Evolutionary conservation across 768 basidiomycete genomes (phyloP).

Genomic region (Aureoboletus auriporus): DNA sequence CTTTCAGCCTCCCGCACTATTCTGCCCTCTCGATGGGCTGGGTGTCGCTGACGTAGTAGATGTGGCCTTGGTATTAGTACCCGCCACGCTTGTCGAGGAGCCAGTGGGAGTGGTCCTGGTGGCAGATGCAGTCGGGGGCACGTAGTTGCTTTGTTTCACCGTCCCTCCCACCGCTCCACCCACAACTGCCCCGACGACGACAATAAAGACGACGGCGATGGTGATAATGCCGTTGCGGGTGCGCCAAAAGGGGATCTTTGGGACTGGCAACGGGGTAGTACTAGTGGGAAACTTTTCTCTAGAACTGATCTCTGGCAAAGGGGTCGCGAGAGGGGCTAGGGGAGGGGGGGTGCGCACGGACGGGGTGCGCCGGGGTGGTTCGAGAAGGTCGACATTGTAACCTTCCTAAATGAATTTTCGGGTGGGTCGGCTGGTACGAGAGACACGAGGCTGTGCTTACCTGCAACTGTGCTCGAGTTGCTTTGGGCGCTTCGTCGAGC

Average conservation of each 20-base stretch:
- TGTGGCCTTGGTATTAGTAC: no score
- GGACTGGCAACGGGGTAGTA: neutral
- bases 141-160: constrained; percentile 18
- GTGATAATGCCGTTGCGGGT: constrained; percentile 41
- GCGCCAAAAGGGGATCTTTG: constrained; percentile 43
- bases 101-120: no score
- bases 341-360: constrained; percentile 15
- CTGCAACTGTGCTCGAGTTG: constrained; percentile 42
- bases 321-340: constrained; percentile 12
- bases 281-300: constrained; percentile 9
- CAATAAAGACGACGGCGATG: constrained; percentile 34
- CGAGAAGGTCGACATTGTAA: constrained; percentile 47
- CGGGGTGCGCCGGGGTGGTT: constrained; percentile 21
- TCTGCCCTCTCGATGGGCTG: no score
- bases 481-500: constrained; percentile 37
- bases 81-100: no score
- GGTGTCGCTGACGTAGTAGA: no score
- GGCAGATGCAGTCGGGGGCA: neutral
- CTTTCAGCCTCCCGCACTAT: no score
- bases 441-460: constrained; percentile 25
- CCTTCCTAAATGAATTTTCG: constrained; percentile 38
- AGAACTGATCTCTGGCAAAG: constrained; percentile 12
- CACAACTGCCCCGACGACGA: constrained; percentile 48
- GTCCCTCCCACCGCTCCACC: constrained; percentile 60
- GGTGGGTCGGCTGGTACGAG: neutral